These are phyloP conservation scores for Avicennia marina DNA, from an alignment of 257 asterid species.

Conservation along the genomic window DNA sequence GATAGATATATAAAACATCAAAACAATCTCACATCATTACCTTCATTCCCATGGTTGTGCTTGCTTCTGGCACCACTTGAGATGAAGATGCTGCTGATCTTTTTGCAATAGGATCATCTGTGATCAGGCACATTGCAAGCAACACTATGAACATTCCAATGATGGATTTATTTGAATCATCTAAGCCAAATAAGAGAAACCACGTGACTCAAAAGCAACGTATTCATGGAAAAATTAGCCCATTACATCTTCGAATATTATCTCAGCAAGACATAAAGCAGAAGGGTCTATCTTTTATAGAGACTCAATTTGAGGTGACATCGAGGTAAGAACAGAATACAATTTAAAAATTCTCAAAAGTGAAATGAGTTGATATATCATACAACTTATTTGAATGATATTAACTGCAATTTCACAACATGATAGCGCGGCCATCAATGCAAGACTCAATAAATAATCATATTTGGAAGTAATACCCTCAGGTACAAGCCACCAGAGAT, in stretches of 20 bases:
- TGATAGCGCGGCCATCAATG: neutral
- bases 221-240: neutral
- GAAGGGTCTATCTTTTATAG: neutral
- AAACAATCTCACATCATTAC: slow-evolving; percentile 23
- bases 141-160: neutral
- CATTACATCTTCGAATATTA: no score
- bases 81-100: slow-evolving; percentile 36
- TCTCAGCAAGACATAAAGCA: neutral
- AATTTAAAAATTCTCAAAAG: neutral
- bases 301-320: neutral
- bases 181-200: neutral
- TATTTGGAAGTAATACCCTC: slow-evolving; percentile 50
- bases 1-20: neutral
- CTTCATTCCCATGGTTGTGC: slow-evolving; percentile 34
- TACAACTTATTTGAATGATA: neutral
- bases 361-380: neutral
- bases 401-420: neutral
- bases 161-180: no score
- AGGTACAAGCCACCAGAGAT: slow-evolving; percentile 99
- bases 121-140: slow-evolving; percentile 22
- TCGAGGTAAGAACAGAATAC: slow-evolving; percentile 1
- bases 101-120: slow-evolving; percentile 91
- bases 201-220: neutral
- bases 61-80: slow-evolving; percentile 38
- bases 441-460: neutral